phyloP scores from a whole-genome alignment of 495 filamentous ascomycete genomes.

The Hypoxylon intermedium region DNA sequence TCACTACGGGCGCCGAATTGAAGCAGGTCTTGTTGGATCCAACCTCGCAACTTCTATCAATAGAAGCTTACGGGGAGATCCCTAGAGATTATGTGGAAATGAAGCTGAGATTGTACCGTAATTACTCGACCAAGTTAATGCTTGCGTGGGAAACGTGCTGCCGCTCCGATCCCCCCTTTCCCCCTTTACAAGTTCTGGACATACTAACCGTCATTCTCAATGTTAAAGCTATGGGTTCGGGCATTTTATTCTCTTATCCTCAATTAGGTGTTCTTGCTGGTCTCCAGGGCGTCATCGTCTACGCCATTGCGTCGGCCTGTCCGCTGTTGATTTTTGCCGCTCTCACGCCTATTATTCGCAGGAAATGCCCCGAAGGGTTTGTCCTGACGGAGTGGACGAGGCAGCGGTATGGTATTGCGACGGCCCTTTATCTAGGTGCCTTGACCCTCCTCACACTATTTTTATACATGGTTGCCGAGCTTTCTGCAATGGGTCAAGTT shows the following conservation, averaged over 20 bases:
- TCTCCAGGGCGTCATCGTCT: constrained; percentile 74
- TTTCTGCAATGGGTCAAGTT: constrained; percentile 76
- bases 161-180: constrained; percentile 63
- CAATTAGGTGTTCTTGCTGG: constrained; percentile 80
- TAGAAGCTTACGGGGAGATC: constrained; percentile 34
- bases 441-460: constrained; percentile 79
- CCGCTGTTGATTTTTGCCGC: constrained; percentile 72
- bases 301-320: constrained; percentile 70
- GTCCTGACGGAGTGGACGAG: constrained; percentile 82
- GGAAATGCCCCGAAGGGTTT: constrained; percentile 77
- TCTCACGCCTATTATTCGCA: constrained; percentile 74
- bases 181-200: constrained; percentile 30
- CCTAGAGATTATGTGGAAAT: constrained; percentile 47
- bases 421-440: constrained; percentile 72
- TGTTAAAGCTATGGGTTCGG: constrained; percentile 72
- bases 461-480: constrained; percentile 81
- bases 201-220: constrained; percentile 43
- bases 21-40: constrained; percentile 53
- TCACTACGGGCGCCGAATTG: constrained; percentile 85
- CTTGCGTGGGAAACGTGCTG: constrained; percentile 94
- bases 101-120: constrained; percentile 91
- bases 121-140: constrained; percentile 95
- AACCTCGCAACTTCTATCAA: constrained; percentile 49
- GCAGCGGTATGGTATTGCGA: constrained; percentile 69
- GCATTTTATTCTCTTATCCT: constrained; percentile 78